These are phyloP conservation scores for Phytopythium kandeliae DNA, from an alignment of 352 stramenopile species.

Conservation along the genomic window DNA sequence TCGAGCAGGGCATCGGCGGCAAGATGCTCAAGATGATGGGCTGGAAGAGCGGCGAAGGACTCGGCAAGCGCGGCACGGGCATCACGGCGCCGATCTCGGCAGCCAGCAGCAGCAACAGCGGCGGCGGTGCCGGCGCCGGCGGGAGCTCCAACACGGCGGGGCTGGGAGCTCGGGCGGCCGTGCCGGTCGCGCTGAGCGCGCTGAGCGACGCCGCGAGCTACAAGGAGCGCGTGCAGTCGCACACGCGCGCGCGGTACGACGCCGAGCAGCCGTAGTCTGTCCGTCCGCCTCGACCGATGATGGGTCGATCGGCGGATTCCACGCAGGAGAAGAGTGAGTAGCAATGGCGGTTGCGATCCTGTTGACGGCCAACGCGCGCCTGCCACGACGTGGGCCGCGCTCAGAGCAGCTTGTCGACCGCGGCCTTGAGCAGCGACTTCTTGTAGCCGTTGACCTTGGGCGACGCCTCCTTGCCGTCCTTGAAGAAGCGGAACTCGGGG, in stretches of 20 bases:
- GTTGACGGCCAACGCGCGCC: too few species aligned
- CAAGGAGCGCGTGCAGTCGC: conserved; percentile 57
- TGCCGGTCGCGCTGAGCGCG: conserved; percentile 18
- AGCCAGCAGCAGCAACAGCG: conserved; percentile 13
- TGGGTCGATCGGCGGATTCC: too few species aligned
- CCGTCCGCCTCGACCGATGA: too few species aligned
- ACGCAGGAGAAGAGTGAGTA: too few species aligned
- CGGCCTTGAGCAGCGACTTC: conserved; percentile 71
- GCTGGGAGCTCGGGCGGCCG: conserved; percentile 32
- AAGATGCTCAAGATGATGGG: conserved; percentile 89
- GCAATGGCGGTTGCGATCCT: too few species aligned
- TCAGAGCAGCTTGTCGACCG: conserved; percentile 50
- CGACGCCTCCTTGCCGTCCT: conserved; percentile 70
- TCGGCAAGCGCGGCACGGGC: conserved; percentile 75
- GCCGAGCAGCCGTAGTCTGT: too few species aligned
- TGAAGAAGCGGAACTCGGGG: conserved; percentile 86
- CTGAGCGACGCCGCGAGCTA: conserved; percentile 42
- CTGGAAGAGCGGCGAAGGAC: conserved; percentile 78
- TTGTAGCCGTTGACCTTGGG: conserved; percentile 80
- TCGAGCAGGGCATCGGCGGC: conserved; percentile 67
- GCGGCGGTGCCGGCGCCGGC: too few species aligned
- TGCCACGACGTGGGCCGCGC: too few species aligned
- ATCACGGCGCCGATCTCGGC: conserved; percentile 66
- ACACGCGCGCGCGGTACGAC: conserved; percentile 62
- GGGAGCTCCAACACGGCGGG: conserved; percentile 39